A percentile compares a stretch with the other conserved stretches of the same genome.
phyloP scores from a whole-genome alignment of 2,329 filamentous ascomycete genomes.

The Volutella citrinella region DNA sequence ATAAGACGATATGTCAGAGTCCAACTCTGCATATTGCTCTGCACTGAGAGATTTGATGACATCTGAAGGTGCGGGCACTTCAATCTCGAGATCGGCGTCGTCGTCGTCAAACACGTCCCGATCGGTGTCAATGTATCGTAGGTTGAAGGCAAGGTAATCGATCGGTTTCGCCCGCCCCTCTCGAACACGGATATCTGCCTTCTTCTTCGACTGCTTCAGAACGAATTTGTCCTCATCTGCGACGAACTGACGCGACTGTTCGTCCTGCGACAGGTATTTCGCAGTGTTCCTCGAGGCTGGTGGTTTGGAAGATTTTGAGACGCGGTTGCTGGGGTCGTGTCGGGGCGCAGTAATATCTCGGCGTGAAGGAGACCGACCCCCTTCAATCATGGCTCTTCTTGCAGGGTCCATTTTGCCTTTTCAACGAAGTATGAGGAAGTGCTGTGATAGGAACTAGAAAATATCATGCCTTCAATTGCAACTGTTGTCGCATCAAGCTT shows the following conservation, averaged over 20 bases:
- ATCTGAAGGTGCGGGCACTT: constrained; percentile 75
- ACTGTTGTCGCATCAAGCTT: too few relatives aligned
- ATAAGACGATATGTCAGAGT: constrained; percentile 79
- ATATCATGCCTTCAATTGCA: too few relatives aligned
- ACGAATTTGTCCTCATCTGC: constrained; percentile 96
- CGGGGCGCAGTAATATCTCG: constrained; percentile 55
- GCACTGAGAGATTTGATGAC: constrained; percentile 72
- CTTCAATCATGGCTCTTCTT: constrained; percentile 52
- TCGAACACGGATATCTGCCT: constrained; percentile 90
- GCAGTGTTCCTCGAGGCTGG: constrained; percentile 28
- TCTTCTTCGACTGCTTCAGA: constrained; percentile 95
- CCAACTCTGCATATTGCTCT: constrained; percentile 68
- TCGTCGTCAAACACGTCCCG: constrained; percentile 84
- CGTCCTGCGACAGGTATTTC: constrained; percentile 66
- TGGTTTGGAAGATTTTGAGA: constrained; percentile 46
- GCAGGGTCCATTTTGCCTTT: constrained; percentile 48
- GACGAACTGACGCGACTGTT: constrained; percentile 79
- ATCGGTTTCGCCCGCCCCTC: constrained; percentile 89
- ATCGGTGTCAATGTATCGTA: constrained; percentile 83
- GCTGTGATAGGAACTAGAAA: constrained; percentile 1
- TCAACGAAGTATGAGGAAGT: constrained; percentile 1
- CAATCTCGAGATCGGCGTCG: constrained; percentile 68
- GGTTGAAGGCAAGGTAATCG: constrained; percentile 87
- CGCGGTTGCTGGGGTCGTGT: constrained; percentile 52
- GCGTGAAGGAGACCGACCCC: constrained; percentile 39